Evolutionary conservation across 768 basidiomycete species (phyloP).

Genomic region (Trametes elegans): DNA sequence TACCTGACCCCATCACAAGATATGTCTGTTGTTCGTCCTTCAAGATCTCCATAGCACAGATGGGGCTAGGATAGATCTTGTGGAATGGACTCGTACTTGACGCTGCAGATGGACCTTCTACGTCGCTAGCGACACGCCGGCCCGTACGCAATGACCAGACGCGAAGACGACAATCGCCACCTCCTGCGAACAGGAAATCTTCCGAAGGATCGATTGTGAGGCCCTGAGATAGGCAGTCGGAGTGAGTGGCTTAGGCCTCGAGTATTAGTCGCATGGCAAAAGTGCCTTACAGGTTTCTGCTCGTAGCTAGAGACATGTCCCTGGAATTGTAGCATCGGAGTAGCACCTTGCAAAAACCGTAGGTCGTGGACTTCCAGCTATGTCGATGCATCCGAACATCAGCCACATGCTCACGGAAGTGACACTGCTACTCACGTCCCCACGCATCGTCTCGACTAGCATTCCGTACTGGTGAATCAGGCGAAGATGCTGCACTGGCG

Average conservation of each 20-base stretch:
- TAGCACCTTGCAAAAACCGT: slow-evolving; percentile 45
- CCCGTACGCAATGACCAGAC: slow-evolving; percentile 69
- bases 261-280: too few relatives aligned
- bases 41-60: slow-evolving; percentile 51
- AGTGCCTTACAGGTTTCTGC: slow-evolving; percentile 52
- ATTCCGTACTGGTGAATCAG: slow-evolving; percentile 50
- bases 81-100: slow-evolving; percentile 30
- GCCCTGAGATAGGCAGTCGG: slow-evolving; percentile 42
- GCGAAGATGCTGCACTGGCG: slow-evolving; percentile 55
- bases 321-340: slow-evolving; percentile 45
- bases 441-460: slow-evolving; percentile 56
- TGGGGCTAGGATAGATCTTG: slow-evolving; percentile 34
- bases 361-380: slow-evolving; percentile 65
- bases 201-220: slow-evolving; percentile 55
- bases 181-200: slow-evolving; percentile 65
- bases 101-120: neutral
- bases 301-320: slow-evolving; percentile 61
- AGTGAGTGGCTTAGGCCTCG: neutral
- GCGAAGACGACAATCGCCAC: slow-evolving; percentile 61
- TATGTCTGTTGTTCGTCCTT: slow-evolving; percentile 38
- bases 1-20: slow-evolving; percentile 54
- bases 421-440: slow-evolving; percentile 43
- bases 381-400: neutral
- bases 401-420: too few relatives aligned
- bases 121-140: slow-evolving; percentile 30